Evolutionary conservation across 495 filamentous ascomycete species (phyloP), one percentile per base, ranked within the genome.

Genomic region (Neurospora intermedia): DNA sequence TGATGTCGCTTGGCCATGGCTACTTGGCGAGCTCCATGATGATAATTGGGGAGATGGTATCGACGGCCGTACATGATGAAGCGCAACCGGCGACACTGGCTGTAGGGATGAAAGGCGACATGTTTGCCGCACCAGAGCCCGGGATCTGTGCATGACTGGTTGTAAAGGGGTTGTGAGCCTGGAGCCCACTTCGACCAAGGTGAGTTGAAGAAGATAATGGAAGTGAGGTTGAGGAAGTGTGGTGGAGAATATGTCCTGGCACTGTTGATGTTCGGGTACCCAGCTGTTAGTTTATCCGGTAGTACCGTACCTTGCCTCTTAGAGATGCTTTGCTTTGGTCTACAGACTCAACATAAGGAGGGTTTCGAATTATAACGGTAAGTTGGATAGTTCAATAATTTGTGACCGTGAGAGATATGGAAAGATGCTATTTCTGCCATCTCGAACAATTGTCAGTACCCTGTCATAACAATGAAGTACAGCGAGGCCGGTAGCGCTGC

Each of bases 101-200:
- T 15, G 54, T 35, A 62, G 23, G 6, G 54, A 62, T 62, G 54
- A 16, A 62, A 62, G 54, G 27, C 54, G 54, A 31, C 54, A 62
- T 62, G 54, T 62, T 16, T 62, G 54, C 54, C 54, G 23, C 13
- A 35, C 54, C 54, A 62, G 54, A 13, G 54, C 54, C 54, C 54
- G 54, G 27, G 54, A 62, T 62, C 54, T 31, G 54, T 62, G 54
- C 54, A 62, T 62, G 23, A 1, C 54, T 31, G 54, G 54, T 8
- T 35, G 23, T 18, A 3, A 9, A 35, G 16, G 23, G 23, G 54
- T 62, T 7, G 54, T 62, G 48, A 62, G 5, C 23, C 48, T 62
- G 15, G 54, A 62, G 54, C 54, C 35, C 54, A 62, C 54, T 62
- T 62, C 13, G 11, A 27, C 23, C 5, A 23, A 62, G 23, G 54